Percentiles rank a stretch among this genome's conserved stretches.
phyloP scores from a whole-genome alignment of 805 yeast species.

The Kodamaea lidongshanica region DNA sequence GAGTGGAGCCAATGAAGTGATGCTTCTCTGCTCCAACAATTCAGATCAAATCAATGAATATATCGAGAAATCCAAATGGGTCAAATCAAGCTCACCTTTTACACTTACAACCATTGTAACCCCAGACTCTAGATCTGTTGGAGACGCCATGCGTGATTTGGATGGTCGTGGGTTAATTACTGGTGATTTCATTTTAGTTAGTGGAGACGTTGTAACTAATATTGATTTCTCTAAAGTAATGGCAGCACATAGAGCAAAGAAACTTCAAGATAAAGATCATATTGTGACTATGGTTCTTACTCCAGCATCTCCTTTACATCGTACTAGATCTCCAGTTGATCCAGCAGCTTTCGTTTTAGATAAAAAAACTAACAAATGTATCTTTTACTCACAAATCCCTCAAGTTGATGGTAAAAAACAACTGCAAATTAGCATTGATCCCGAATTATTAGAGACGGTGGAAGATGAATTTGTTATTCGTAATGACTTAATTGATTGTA shows the following conservation, averaged over 20 bases:
- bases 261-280: conserved; percentile 76
- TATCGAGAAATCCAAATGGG: conserved; percentile 70
- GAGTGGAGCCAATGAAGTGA: conserved; percentile 86
- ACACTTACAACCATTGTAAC: conserved; percentile 72
- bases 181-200: conserved; percentile 82
- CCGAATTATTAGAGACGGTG: conserved; percentile 73
- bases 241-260: conserved; percentile 66
- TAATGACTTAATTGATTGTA: conserved; percentile 94
- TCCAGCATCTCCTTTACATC: conserved; percentile 76
- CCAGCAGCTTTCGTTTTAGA: conserved; percentile 85
- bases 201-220: conserved; percentile 95
- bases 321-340: conserved; percentile 73
- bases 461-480: conserved; percentile 69
- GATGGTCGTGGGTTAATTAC: conserved; percentile 86
- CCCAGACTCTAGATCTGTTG: conserved; percentile 84
- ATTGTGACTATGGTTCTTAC: conserved; percentile 91
- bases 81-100: conserved; percentile 67
- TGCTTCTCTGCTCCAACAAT: conserved; percentile 82
- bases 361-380: conserved; percentile 63
- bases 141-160: conserved; percentile 95
- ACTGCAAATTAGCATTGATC: conserved; percentile 55
- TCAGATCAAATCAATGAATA: conserved; percentile 83
- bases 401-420: conserved; percentile 35
- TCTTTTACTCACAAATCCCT: conserved; percentile 78
- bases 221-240: conserved; percentile 71